A percentile compares a stretch with the other conserved stretches of the same genome.
These are phyloP conservation scores for Pseudopithomyces chartarum DNA, from an alignment of 2,329 filamentous ascomycete genomes.

Conservation along the genomic window DNA sequence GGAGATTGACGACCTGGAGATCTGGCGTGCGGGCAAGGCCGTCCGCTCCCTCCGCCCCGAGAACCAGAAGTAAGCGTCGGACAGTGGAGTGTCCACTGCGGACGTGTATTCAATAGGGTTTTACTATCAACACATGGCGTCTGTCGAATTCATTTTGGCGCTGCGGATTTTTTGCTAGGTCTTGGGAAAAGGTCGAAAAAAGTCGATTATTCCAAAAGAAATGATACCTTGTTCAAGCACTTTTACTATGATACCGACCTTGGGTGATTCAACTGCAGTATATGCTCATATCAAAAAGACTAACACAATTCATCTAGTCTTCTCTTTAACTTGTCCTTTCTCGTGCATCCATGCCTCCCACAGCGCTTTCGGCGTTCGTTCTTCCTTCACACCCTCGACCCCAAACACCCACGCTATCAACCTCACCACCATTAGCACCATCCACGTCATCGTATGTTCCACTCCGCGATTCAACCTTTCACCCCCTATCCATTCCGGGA, in stretches of 20 bases:
- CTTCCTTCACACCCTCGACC: conserved; percentile 15
- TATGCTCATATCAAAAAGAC: neutral
- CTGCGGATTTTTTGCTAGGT: conserved; percentile 3
- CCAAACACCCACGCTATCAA: conserved; percentile 9
- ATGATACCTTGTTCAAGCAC: conserved; percentile 16
- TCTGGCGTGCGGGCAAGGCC: conserved; percentile 98
- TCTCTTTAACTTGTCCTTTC: neutral
- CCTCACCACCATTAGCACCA: conserved; percentile 8
- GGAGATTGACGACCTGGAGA: conserved; percentile 97
- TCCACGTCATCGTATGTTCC: conserved; percentile 8
- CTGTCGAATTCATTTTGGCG: conserved; percentile 10
- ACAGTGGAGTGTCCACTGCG: conserved; percentile 5
- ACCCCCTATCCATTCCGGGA: neutral
- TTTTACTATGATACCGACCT: neutral
- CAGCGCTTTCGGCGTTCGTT: conserved; percentile 15
- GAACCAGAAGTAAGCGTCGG: conserved; percentile 39
- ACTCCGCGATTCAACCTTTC: neutral
- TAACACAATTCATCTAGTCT: neutral
- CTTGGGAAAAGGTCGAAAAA: conserved; percentile 6
- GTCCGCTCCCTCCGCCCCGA: conserved; percentile 65
- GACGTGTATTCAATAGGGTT: conserved; percentile 35
- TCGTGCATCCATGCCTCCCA: conserved; percentile 13
- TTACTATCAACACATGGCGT: conserved; percentile 27
- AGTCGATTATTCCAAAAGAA: conserved; percentile 8
- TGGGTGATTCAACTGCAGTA: neutral